A percentile compares a stretch with the other conserved stretches of the same genome.
Conservation (phyloP, 176 grass and related monocot genomes). For the Lolium perenne region DNA sequence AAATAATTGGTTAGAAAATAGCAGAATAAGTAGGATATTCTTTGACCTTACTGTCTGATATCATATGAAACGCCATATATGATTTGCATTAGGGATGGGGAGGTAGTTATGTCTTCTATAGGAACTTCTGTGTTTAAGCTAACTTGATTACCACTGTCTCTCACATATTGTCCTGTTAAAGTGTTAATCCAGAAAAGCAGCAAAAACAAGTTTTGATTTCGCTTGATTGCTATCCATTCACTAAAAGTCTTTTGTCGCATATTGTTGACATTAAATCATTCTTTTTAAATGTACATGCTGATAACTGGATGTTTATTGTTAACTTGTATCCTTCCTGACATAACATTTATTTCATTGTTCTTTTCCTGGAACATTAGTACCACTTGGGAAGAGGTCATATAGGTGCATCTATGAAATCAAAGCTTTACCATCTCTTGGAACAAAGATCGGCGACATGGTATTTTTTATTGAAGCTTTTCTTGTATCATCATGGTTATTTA, state of each 20-base stretch:
- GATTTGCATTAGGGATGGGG: not conserved
- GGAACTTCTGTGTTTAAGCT: not conserved
- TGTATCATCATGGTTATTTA: slow-evolving; percentile 32
- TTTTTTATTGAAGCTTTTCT: slow-evolving; percentile 32
- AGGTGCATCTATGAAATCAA: slow-evolving; percentile 85
- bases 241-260: not conserved
- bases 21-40: not conserved
- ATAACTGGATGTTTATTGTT: not conserved
- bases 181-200: slow-evolving; percentile 9
- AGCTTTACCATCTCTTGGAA: slow-evolving; percentile 80
- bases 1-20: not conserved
- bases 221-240: not conserved
- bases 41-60: not conserved
- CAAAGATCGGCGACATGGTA: slow-evolving; percentile 87
- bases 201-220: not conserved
- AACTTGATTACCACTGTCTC: not conserved
- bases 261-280: not conserved
- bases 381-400: slow-evolving; percentile 97
- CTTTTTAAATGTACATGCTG: not conserved
- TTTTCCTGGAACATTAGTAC: slow-evolving; percentile 65
- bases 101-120: not conserved
- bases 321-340: slow-evolving; percentile 8
- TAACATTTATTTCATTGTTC: slow-evolving; percentile 7
- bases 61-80: not conserved
- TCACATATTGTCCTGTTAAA: not conserved